Evolutionary conservation across 2,329 filamentous ascomycete species (phyloP), one percentile per base, ranked within the genome.

Genomic region (Penicillium sp.): DNA sequence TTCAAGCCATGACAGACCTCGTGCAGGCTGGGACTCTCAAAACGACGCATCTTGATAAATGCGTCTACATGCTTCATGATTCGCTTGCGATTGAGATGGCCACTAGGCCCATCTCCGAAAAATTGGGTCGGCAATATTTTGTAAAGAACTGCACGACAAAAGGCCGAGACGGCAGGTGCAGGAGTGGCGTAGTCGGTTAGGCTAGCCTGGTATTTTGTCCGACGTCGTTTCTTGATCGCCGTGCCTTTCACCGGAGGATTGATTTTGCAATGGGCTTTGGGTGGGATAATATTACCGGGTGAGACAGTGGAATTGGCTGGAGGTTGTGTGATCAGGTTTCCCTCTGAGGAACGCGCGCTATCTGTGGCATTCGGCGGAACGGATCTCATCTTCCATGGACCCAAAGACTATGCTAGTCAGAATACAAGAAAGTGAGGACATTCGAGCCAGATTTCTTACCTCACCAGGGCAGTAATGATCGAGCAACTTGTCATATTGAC

Each of bases 11-110:
- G 86, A 39, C 80, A 75, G 1, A 90, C 77, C 52, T 91, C 83
- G 64, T 95, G 88, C 28, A 98, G 72, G 13, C 82, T 86, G 58
- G 94, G 74, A 48, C 74, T 85, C 66, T 98, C 93, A 60, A 88
- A 95, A 41, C 86, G 84, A 42, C 90, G 81, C 45, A 96, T 71
- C 39, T 75, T 76, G 44, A 97, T 72, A 56, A 97, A 97, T 4
- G 73, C 75, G 61, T 95, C 82, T n/a, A 97, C 73, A 54, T 82
- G 83, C 35, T 73, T 76, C 62, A 89, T 71, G 32, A 96, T 67
- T 0, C 71, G 60, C 0, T 65, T 63, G 51, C 80, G 77, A 70
- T 96, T 96, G 43, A 79, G 71, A 4, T 55, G 47, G 33, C 77
- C 76, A 0, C 69, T 66, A 1, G 76, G 64, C 1, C 77, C 79